These are phyloP conservation scores for Cladorrhinum sp. DNA, from an alignment of 2,329 filamentous ascomycete genomes.

Conservation along the genomic window DNA sequence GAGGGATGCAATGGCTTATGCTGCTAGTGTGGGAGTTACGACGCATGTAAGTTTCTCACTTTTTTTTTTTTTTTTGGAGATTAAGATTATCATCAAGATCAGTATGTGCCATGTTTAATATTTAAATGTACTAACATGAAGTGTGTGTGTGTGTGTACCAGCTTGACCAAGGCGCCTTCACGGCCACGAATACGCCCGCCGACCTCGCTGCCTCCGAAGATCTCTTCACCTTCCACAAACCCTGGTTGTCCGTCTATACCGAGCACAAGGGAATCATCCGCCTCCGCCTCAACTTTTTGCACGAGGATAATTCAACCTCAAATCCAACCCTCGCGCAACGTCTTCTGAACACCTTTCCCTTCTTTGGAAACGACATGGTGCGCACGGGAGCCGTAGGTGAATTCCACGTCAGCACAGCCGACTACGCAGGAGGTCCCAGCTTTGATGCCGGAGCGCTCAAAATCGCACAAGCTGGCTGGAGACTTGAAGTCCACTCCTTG, in stretches of 20 bases:
- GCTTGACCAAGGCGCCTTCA: slow-evolving; percentile 31
- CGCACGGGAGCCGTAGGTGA: slow-evolving; percentile 32
- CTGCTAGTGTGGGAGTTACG: slow-evolving; percentile 29
- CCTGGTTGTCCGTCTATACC: slow-evolving; percentile 29
- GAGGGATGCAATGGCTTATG: slow-evolving; percentile 30
- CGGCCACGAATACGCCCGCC: slow-evolving; percentile 25
- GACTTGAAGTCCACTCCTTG: slow-evolving; percentile 31
- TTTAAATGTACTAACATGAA: no score
- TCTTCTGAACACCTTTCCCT: slow-evolving; percentile 28
- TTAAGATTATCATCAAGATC: no score
- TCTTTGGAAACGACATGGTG: slow-evolving; percentile 31
- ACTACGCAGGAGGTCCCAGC: slow-evolving; percentile 27
- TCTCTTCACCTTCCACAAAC: slow-evolving; percentile 28
- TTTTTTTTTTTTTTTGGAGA: no score
- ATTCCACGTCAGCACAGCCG: slow-evolving; percentile 25
- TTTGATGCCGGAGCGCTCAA: slow-evolving; percentile 27
- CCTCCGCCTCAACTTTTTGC: slow-evolving; percentile 31
- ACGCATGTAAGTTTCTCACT: slow-evolving; percentile 22
- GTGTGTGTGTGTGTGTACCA: not conserved
- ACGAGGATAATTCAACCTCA: slow-evolving; percentile 24
- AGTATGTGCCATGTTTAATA: no score
- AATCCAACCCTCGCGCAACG: slow-evolving; percentile 25
- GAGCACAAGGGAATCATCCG: slow-evolving; percentile 22
- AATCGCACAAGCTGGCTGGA: slow-evolving; percentile 29
- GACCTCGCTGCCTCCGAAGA: slow-evolving; percentile 30